Evolutionary conservation across 208 protist genomes (phyloP).

Genomic region (Phytomonas serpens): DNA sequence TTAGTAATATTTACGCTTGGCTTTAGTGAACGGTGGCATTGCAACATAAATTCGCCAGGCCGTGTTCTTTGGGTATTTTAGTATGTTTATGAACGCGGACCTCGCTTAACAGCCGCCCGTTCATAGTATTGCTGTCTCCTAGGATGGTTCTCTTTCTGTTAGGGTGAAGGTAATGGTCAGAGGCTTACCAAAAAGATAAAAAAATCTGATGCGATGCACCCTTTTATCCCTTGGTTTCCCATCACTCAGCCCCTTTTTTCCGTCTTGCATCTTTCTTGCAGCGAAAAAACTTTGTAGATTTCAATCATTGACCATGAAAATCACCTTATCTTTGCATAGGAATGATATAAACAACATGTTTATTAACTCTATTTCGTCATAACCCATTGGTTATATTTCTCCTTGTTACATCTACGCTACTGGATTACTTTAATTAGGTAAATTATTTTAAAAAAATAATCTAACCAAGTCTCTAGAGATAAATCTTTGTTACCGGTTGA

Average conservation of each 20-base stretch:
- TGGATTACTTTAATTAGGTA: neutral
- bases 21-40: neutral
- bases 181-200: neutral
- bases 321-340: neutral
- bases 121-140: neutral
- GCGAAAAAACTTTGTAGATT: neutral
- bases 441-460: neutral
- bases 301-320: neutral
- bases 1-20: neutral
- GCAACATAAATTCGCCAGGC: neutral
- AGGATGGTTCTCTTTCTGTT: neutral
- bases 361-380: neutral
- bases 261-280: neutral
- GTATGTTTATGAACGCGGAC: neutral
- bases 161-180: neutral
- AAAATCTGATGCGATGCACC: neutral
- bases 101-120: neutral
- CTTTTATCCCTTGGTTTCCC: slow-evolving; percentile 7
- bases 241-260: neutral
- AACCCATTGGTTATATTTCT: neutral
- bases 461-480: neutral
- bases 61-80: neutral
- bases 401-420: neutral
- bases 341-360: neutral
- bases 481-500: neutral